phyloP scores from a whole-genome alignment of 2,329 filamentous ascomycete species.

The Torrubiellomyces zombiae region DNA sequence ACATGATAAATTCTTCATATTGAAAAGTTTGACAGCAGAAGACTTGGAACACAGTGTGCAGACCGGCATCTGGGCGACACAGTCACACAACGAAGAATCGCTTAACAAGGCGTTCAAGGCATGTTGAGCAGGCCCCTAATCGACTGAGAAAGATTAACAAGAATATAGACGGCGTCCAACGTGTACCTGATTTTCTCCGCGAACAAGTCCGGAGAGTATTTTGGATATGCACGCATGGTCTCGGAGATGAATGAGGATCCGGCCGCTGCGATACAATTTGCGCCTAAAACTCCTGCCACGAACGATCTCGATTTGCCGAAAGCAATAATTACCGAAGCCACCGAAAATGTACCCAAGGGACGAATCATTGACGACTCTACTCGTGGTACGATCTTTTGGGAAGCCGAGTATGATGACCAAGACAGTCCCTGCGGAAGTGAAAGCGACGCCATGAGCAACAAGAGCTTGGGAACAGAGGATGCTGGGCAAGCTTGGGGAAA shows the following conservation, averaged over 20 bases:
- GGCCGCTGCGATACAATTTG: slow-evolving; percentile 50
- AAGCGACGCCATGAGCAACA: slow-evolving; percentile 19
- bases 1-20: slow-evolving; percentile 51
- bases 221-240: slow-evolving; percentile 82
- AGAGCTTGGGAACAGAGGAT: slow-evolving; percentile 24
- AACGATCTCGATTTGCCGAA: slow-evolving; percentile 53
- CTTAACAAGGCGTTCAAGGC: slow-evolving; percentile 76
- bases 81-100: slow-evolving; percentile 76
- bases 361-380: slow-evolving; percentile 85
- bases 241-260: slow-evolving; percentile 71
- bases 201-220: slow-evolving; percentile 95
- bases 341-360: slow-evolving; percentile 61
- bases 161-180: slow-evolving; percentile 52
- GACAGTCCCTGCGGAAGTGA: slow-evolving; percentile 28
- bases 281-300: slow-evolving; percentile 42
- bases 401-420: slow-evolving; percentile 49
- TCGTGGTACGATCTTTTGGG: slow-evolving; percentile 95
- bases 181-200: slow-evolving; percentile 91
- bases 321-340: slow-evolving; percentile 65
- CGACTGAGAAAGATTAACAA: slow-evolving; percentile 2
- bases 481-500: slow-evolving; percentile 64
- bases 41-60: slow-evolving; percentile 78
- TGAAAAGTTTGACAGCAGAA: slow-evolving; percentile 84
- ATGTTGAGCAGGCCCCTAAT: no score
- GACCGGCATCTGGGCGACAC: slow-evolving; percentile 85